These are phyloP conservation scores for Platismatia glauca DNA, from an alignment of 495 filamentous ascomycete genomes.

Conservation along the genomic window DNA sequence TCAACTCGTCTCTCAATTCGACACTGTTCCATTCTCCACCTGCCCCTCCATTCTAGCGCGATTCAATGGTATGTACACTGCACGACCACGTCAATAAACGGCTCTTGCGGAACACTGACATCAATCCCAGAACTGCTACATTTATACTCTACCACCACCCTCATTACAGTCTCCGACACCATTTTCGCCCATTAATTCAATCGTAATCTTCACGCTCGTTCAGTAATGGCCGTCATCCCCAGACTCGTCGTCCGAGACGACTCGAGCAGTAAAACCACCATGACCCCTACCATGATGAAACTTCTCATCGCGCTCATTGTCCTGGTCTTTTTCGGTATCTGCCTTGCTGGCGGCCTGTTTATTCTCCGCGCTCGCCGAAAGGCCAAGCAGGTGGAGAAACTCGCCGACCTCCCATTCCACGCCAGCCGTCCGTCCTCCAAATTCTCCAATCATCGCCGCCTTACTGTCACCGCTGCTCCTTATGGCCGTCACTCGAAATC, in stretches of 20 bases:
- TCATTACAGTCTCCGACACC: neutral
- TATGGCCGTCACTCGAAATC: slow-evolving; percentile 49
- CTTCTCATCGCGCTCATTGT: slow-evolving; percentile 73
- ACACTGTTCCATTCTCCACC: neutral
- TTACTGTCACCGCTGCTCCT: slow-evolving; percentile 52
- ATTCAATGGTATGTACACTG: slow-evolving; percentile 5
- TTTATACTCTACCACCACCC: neutral
- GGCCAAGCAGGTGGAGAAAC: slow-evolving; percentile 31
- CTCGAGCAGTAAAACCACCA: slow-evolving; percentile 35
- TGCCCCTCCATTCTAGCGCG: slow-evolving; percentile 8
- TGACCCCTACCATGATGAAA: slow-evolving; percentile 52
- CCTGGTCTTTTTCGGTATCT: slow-evolving; percentile 58
- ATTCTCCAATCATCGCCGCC: slow-evolving; percentile 50
- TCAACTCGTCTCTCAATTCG: neutral
- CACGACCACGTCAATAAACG: neutral
- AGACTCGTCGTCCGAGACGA: slow-evolving; percentile 45
- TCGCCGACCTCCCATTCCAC: slow-evolving; percentile 49
- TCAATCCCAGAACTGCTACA: neutral
- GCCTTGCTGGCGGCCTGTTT: slow-evolving; percentile 39
- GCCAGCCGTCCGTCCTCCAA: slow-evolving; percentile 43
- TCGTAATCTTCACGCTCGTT: neutral
- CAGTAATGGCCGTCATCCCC: slow-evolving; percentile 16
- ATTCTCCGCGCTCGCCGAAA: slow-evolving; percentile 59
- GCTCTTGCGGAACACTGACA: neutral
- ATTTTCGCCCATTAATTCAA: slow-evolving; percentile 5